Conservation (phyloP, 177 flowering plant species). For the Tripterygium wilfordii region DNA sequence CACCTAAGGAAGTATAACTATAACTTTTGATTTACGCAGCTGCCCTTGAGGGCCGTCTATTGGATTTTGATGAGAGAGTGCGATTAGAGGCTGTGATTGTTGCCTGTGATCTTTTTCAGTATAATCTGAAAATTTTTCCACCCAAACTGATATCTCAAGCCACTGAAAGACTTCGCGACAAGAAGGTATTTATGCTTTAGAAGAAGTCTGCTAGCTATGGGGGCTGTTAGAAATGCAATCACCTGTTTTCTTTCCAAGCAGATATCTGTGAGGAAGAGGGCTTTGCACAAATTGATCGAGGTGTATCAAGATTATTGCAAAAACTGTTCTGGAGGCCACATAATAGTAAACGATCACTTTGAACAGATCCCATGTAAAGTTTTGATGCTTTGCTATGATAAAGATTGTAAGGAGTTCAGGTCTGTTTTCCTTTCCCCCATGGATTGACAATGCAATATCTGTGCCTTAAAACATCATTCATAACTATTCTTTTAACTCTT, state of each 20-base stretch:
- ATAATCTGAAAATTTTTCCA: conserved; percentile 40
- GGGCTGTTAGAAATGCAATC: neutral
- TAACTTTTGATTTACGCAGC: conserved; percentile 37
- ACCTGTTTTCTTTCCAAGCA: conserved; percentile 15
- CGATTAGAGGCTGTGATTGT: conserved; percentile 60
- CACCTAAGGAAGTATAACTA: neutral
- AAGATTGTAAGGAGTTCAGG: conserved; percentile 90
- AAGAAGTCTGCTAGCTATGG: neutral
- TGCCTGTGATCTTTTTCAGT: conserved; percentile 68
- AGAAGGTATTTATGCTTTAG: conserved; percentile 47
- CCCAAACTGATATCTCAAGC: conserved; percentile 46
- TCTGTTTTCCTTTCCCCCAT: conserved; percentile 18
- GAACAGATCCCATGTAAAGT: conserved; percentile 85
- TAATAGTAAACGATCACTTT: conserved; percentile 36
- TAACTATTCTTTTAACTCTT: conserved; percentile 7
- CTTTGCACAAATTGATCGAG: conserved; percentile 70
- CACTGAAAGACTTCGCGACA: conserved; percentile 84
- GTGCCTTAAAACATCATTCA: neutral
- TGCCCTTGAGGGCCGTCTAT: conserved; percentile 71
- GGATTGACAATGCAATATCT: conserved; percentile 1
- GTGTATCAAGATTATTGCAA: conserved; percentile 70
- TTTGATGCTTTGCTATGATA: conserved; percentile 82
- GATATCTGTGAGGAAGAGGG: conserved; percentile 78
- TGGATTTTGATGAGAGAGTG: conserved; percentile 89
- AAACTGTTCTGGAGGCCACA: conserved; percentile 48